Percentiles rank a stretch among this genome's conserved stretches.
These are phyloP conservation scores for Pseudoscleropodium purum DNA, from an alignment of 225 moss, liverwort and hornwort genomes.

Conservation along the genomic window DNA sequence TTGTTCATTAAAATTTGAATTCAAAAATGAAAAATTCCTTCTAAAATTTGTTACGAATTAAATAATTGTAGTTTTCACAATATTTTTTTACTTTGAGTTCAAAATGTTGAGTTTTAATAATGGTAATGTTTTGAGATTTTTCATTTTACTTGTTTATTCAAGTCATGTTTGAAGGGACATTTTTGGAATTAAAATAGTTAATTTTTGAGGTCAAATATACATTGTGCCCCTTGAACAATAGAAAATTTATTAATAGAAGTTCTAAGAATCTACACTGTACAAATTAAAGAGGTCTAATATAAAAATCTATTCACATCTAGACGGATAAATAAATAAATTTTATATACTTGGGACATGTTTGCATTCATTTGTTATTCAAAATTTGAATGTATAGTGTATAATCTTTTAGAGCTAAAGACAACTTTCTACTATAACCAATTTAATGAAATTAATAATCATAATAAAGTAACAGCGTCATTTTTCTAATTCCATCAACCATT, in stretches of 20 bases:
- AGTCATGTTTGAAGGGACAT: background rate
- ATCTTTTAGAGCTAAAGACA: too few species aligned
- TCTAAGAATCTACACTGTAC: accelerated
- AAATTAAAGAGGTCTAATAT: background rate
- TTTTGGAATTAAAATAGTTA: background rate
- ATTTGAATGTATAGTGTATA: background rate
- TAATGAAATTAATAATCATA: background rate
- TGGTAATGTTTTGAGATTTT: background rate
- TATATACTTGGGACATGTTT: background rate
- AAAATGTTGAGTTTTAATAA: background rate
- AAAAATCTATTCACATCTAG: background rate
- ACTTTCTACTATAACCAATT: background rate
- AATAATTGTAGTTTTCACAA: background rate
- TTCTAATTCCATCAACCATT: background rate
- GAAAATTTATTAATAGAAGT: background rate
- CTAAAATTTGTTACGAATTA: too few species aligned
- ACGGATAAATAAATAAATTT: background rate
- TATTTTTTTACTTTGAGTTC: background rate
- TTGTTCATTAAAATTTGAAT: background rate
- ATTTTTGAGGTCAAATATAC: too few species aligned
- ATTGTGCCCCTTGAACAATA: background rate
- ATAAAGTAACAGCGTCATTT: accelerated
- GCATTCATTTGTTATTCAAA: background rate
- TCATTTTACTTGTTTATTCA: background rate
- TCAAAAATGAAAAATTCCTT: too few species aligned